Conservation (phyloP, 768 basidiomycete genomes). For the Lactifluus pinguis region DNA sequence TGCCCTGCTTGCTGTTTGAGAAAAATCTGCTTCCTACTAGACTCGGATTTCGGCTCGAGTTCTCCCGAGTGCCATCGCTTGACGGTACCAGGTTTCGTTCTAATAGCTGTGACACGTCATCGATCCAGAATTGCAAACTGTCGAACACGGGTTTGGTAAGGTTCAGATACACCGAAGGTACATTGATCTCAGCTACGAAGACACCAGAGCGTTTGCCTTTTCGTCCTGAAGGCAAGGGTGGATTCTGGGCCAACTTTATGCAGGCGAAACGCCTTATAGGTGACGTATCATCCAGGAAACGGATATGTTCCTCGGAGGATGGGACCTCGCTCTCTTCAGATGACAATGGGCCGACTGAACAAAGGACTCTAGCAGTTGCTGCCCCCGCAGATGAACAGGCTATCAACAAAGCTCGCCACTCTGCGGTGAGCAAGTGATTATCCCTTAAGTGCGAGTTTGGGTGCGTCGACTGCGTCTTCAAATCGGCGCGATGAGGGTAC, state of each 20-base stretch:
- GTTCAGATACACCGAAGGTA: conserved; percentile 58
- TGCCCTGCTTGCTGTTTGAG: conserved; percentile 30
- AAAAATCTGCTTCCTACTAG: conserved; percentile 79
- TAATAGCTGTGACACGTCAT: conserved; percentile 70
- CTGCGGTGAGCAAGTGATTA: conserved; percentile 30
- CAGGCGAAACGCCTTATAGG: background rate
- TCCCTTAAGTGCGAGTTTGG: conserved; percentile 2
- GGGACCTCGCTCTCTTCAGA: background rate
- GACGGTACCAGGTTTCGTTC: conserved; percentile 33
- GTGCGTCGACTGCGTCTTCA: conserved; percentile 13
- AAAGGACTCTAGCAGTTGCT: conserved; percentile 34
- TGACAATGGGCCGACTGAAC: conserved; percentile 42
- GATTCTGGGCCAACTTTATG: background rate
- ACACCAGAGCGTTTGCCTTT: conserved; percentile 13
- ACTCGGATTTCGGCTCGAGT: conserved; percentile 46
- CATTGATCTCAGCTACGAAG: conserved; percentile 24
- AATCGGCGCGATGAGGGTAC: background rate
- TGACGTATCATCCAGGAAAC: conserved; percentile 4
- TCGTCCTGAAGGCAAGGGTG: background rate
- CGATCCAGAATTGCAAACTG: conserved; percentile 78
- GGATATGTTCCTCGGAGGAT: conserved; percentile 3
- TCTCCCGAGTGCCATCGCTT: conserved; percentile 23
- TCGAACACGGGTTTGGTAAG: conserved; percentile 63
- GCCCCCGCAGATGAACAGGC: conserved; percentile 38
- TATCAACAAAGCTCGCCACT: conserved; percentile 38